These are phyloP conservation scores for Avicennia marina DNA, from an alignment of 257 asterid species.

Conservation along the genomic window DNA sequence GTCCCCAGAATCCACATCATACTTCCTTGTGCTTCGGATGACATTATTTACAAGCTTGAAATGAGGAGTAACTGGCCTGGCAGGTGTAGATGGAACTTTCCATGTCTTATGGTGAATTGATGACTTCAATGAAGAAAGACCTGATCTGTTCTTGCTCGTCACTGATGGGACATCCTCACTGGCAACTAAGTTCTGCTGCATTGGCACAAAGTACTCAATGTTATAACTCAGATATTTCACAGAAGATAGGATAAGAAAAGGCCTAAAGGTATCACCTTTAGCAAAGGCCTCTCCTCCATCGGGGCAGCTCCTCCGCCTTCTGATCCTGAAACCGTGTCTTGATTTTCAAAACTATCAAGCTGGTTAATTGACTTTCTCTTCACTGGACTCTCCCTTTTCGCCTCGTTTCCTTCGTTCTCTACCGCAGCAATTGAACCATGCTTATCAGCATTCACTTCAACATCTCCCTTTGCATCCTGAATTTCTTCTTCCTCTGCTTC, in stretches of 20 bases:
- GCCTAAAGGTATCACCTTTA: slow-evolving; percentile 42
- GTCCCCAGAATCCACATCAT: slow-evolving; percentile 18
- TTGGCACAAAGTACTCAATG: slow-evolving; percentile 5
- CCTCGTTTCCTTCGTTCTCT: not conserved
- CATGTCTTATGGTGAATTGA: slow-evolving; percentile 50
- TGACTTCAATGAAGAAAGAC: slow-evolving; percentile 53
- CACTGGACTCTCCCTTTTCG: slow-evolving; percentile 25
- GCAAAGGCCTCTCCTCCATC: slow-evolving; percentile 70
- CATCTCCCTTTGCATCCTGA: too few species aligned
- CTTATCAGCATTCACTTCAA: slow-evolving; percentile 4
- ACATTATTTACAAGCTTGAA: slow-evolving; percentile 37
- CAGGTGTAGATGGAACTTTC: slow-evolving; percentile 45
- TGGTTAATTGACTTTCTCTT: slow-evolving; percentile 12
- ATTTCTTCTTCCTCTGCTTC: too few species aligned
- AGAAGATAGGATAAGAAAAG: not conserved
- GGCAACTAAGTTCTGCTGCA: slow-evolving; percentile 35
- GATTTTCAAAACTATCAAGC: slow-evolving; percentile 27
- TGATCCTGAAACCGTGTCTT: slow-evolving; percentile 42
- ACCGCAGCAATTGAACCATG: too few species aligned
- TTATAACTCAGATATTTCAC: too few species aligned
- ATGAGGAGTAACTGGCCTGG: slow-evolving; percentile 40
- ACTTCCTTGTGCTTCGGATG: slow-evolving; percentile 28
- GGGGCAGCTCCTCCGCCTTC: slow-evolving; percentile 55
- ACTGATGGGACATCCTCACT: slow-evolving; percentile 44
- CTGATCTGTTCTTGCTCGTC: slow-evolving; percentile 52